These are phyloP conservation scores for Golubevia sp. DNA, from an alignment of 1,284 basidiomycete genomes.

Conservation along the genomic window DNA sequence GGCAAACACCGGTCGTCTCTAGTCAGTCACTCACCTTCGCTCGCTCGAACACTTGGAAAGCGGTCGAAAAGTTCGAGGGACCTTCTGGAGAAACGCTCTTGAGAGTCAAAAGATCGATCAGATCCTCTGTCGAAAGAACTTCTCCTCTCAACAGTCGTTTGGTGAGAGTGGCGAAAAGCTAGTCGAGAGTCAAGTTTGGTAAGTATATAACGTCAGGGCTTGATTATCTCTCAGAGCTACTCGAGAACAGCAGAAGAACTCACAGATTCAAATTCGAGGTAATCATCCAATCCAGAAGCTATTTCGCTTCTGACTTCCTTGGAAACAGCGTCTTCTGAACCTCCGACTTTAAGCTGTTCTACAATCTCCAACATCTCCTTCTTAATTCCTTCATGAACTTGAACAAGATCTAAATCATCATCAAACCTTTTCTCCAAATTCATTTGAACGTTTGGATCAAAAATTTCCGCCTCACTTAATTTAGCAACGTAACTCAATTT, in stretches of 20 bases:
- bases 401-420: not conserved
- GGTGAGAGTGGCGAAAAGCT: not conserved
- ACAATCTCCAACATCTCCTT: not conserved
- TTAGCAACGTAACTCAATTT: not conserved
- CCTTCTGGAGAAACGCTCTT: not conserved
- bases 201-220: not conserved
- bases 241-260: not conserved
- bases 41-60: constrained; percentile 40
- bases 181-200: not conserved
- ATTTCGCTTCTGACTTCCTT: not conserved
- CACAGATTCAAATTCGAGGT: not conserved
- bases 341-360: not conserved
- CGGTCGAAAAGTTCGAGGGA: constrained; percentile 33
- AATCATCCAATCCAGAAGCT: not conserved
- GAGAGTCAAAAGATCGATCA: not conserved
- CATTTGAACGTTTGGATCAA: not conserved
- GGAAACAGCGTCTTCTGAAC: not conserved
- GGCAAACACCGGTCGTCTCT: too few relatives aligned
- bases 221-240: not conserved
- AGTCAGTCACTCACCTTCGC: constrained; percentile 11
- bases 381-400: not conserved
- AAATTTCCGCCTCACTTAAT: not conserved
- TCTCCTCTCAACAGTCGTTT: not conserved
- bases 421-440: not conserved
- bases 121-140: not conserved